Percentiles rank a stretch among this genome's conserved stretches.
These are phyloP conservation scores for Podospora tetraspora DNA, from an alignment of 495 filamentous ascomycete species.

Conservation along the genomic window DNA sequence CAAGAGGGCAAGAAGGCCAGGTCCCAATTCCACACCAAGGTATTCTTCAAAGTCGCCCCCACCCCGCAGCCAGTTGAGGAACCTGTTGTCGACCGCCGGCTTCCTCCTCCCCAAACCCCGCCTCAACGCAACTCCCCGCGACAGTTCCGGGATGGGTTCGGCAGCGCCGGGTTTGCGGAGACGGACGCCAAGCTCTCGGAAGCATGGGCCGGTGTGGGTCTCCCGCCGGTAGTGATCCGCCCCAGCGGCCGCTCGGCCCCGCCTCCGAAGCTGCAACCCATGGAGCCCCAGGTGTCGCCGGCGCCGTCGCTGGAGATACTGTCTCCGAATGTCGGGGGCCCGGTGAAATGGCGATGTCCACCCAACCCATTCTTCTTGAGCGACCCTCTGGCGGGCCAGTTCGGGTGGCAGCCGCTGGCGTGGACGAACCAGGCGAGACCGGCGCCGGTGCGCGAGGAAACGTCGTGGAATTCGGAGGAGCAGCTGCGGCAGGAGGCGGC, in stretches of 20 bases:
- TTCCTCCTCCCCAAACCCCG: background rate
- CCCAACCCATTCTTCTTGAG: background rate
- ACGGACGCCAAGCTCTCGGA: background rate
- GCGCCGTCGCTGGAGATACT: background rate
- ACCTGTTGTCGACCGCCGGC: background rate
- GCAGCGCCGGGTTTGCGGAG: background rate
- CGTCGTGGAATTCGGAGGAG: background rate
- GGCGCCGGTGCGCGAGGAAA: background rate
- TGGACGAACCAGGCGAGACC: background rate
- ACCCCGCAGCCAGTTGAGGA: background rate
- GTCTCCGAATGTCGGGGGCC: background rate
- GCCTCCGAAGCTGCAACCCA: background rate
- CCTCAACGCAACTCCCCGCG: background rate
- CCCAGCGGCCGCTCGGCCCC: background rate
- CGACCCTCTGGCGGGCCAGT: background rate
- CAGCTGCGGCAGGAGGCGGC: background rate
- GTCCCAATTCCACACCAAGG: background rate
- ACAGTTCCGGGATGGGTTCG: background rate
- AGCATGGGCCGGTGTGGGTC: background rate
- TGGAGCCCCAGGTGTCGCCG: background rate
- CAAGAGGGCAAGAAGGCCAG: background rate
- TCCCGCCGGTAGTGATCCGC: background rate
- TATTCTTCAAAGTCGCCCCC: background rate
- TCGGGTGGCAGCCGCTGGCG: background rate
- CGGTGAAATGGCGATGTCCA: background rate